phyloP scores from a whole-genome alignment of 163 green algal genomes.

The Smithsoniella earleae region DNA sequence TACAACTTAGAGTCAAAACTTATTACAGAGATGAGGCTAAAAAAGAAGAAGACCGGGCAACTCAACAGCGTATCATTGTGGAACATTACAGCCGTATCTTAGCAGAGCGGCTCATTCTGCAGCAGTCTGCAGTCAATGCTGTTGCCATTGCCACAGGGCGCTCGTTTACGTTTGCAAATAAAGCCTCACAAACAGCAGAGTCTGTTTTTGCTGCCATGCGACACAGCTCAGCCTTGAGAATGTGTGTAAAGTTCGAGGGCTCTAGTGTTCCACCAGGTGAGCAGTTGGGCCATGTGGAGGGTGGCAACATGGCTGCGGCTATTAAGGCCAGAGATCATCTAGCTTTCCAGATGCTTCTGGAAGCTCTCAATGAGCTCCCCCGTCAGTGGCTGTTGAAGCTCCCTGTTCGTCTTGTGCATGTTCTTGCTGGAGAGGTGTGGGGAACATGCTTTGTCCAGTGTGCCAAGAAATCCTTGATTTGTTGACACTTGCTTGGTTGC shows the following conservation, averaged over 20 bases:
- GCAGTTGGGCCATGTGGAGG: too few species aligned
- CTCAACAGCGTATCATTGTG: slow-evolving; percentile 7
- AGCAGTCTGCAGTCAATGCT: slow-evolving; percentile 19
- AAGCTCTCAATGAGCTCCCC: slow-evolving; percentile 18
- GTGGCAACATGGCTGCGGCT: background rate
- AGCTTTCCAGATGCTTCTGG: slow-evolving; percentile 27
- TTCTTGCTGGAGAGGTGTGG: slow-evolving; percentile 22
- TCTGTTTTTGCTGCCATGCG: background rate
- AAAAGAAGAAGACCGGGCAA: background rate
- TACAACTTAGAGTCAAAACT: too few species aligned
- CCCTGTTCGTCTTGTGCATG: background rate
- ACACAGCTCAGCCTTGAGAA: too few species aligned
- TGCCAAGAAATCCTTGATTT: too few species aligned
- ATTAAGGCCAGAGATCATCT: background rate
- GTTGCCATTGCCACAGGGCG: background rate
- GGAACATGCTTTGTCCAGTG: too few species aligned
- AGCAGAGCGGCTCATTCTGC: slow-evolving; percentile 16
- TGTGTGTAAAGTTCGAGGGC: too few species aligned
- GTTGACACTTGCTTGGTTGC: too few species aligned
- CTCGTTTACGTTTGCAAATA: background rate
- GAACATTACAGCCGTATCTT: slow-evolving; percentile 20
- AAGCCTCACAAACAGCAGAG: background rate
- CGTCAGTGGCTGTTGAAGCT: slow-evolving; percentile 24
- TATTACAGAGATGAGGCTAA: slow-evolving; percentile 11
- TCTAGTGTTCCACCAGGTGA: too few species aligned